phyloP scores from a whole-genome alignment of 2,329 filamentous ascomycete species.

The Pezicula radicicola region DNA sequence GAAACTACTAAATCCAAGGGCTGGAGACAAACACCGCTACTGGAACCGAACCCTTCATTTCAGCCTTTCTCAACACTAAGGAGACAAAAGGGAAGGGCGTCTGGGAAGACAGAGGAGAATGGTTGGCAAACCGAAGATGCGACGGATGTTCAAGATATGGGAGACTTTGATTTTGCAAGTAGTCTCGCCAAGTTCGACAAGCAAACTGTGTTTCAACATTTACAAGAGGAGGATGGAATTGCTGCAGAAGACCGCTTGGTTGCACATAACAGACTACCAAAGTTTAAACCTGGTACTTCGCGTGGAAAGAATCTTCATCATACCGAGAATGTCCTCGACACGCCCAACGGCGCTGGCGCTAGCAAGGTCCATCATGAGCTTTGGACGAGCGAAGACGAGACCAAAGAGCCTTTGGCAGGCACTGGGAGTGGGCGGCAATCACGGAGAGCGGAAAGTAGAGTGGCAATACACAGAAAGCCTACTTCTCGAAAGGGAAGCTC shows the following conservation, averaged over 20 bases:
- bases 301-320: constrained; percentile 90
- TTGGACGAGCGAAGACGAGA: constrained; percentile 69
- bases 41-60: constrained; percentile 60
- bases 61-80: constrained; percentile 61
- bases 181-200: constrained; percentile 96
- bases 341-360: constrained; percentile 34
- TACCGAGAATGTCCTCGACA: constrained; percentile 84
- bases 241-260: constrained; percentile 91
- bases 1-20: constrained; percentile 54
- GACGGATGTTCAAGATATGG: constrained; percentile 88
- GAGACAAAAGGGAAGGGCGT: constrained; percentile 45
- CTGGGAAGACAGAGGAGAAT: constrained; percentile 54
- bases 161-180: constrained; percentile 90
- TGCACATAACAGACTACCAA: constrained; percentile 74
- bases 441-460: constrained; percentile 32
- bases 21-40: constrained; percentile 65
- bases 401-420: constrained; percentile 22
- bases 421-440: constrained; percentile 37
- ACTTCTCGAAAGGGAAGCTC: constrained; percentile 30
- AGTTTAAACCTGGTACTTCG: constrained; percentile 59
- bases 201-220: constrained; percentile 84
- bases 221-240: constrained; percentile 81
- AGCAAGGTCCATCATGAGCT: constrained; percentile 23
- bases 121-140: constrained; percentile 97
- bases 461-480: constrained; percentile 26